Conservation (phyloP, 2,329 filamentous ascomycete species). For the Ilyonectria mors-panacis region DNA sequence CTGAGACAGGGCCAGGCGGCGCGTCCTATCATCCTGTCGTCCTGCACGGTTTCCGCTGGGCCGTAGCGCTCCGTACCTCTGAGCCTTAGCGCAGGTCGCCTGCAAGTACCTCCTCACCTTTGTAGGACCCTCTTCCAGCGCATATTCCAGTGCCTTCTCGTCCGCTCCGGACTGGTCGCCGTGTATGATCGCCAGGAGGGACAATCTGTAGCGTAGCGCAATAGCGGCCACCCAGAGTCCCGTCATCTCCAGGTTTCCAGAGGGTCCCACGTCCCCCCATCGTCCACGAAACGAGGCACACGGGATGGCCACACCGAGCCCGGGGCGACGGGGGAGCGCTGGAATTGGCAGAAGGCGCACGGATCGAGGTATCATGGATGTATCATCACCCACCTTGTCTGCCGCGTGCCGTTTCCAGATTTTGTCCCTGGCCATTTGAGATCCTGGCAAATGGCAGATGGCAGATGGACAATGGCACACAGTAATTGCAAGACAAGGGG, state of each 20-base stretch:
- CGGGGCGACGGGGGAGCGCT: constrained; percentile 22
- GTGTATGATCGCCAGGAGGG: background rate
- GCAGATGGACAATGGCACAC: background rate
- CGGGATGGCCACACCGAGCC: constrained; percentile 11
- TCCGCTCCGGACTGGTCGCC: background rate
- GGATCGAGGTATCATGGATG: constrained; percentile 14
- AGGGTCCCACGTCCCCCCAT: background rate
- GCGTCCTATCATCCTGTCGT: constrained; percentile 21
- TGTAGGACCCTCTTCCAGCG: background rate
- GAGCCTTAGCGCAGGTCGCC: background rate
- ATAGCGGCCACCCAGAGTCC: constrained; percentile 7
- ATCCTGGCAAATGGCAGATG: background rate
- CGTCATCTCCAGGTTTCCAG: constrained; percentile 6
- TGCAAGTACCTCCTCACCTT: background rate
- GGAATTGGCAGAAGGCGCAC: constrained; percentile 13
- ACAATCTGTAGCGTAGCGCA: constrained; percentile 1
- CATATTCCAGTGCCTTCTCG: background rate
- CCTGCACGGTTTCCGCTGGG: constrained; percentile 45
- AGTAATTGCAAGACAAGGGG: background rate
- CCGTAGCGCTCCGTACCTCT: constrained; percentile 42
- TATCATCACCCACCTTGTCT: constrained; percentile 16
- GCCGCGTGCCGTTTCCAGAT: constrained; percentile 17
- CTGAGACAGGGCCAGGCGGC: constrained; percentile 30
- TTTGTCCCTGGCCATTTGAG: background rate
- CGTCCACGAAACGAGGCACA: constrained; percentile 22